These are phyloP conservation scores for Penicillium egyptiacum DNA, from an alignment of 495 filamentous ascomycete species.

Conservation along the genomic window DNA sequence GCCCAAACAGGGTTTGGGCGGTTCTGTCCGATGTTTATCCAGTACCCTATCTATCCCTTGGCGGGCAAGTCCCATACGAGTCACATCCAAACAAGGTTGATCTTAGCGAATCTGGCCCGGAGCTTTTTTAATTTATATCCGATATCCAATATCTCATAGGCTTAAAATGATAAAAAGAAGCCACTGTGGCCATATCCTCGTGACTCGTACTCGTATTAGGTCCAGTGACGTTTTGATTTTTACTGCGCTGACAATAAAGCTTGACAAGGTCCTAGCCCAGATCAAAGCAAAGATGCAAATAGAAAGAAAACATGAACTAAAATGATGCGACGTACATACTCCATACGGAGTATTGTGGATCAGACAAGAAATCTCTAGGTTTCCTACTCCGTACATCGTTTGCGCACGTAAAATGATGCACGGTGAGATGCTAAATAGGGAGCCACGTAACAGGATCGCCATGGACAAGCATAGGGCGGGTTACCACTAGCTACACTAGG, in stretches of 20 bases:
- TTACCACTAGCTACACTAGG: not conserved
- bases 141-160: constrained; percentile 12
- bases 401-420: not conserved
- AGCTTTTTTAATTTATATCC: constrained; percentile 13
- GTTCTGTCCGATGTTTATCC: constrained; percentile 20
- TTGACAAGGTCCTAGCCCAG: constrained; percentile 17
- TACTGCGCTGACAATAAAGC: constrained; percentile 23
- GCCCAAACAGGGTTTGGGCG: constrained; percentile 7
- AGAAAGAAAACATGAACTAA: constrained; percentile 4
- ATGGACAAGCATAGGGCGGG: not conserved
- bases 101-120: constrained; percentile 12
- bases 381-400: not conserved
- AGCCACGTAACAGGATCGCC: constrained; percentile 12
- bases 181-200: constrained; percentile 27
- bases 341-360: not conserved
- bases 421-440: not conserved
- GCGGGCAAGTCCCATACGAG: constrained; percentile 9
- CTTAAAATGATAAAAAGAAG: constrained; percentile 11
- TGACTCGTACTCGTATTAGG: constrained; percentile 32
- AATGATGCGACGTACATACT: not conserved
- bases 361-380: not conserved
- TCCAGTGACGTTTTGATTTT: constrained; percentile 26
- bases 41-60: constrained; percentile 8
- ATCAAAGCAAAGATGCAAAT: not conserved
- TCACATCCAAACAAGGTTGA: constrained; percentile 11